Evolutionary conservation across 208 protist genomes (phyloP), one percentile per base, ranked within the genome.

Genomic region (Trypanosoma avium): DNA sequence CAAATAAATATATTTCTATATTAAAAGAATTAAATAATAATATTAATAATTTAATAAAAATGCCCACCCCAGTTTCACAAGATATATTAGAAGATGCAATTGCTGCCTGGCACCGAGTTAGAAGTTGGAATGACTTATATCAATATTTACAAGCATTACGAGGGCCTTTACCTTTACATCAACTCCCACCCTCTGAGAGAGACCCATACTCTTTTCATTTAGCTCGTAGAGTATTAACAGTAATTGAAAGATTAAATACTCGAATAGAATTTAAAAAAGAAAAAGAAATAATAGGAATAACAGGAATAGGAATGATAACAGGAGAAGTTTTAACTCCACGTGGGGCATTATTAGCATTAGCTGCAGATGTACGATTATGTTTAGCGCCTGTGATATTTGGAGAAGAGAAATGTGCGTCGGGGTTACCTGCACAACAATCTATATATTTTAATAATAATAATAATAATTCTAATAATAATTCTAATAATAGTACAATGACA

Each of bases 131-230:
- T 1, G 55, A 63, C 26, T n/a, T 57, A 17, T 63, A 62, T 46
- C 47, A 26, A 21, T 70, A 57, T 57, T 26, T 70, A 2, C 22
- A n/a, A 27, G 55, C 55, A 27, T 30, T 70, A n/a, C 53, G 46
- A n/a, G 29, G 33, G 17, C 45, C n/a, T n/a, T n/a, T 32, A 0
- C 30, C 35, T 0, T 32, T 57, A 27, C 21, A 47, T 26, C 42
- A 24, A 0, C 27, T 15, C 4, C 21, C n/a, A 13, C 64, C 21
- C 6, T 43, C 29, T 6, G 47, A 57, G 27, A 27, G 10, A 26
- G 64, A 63, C 21, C 55, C 64, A 21, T 62, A 70, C 55, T 70
- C 64, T 4, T 30, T 70, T 3, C 64, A 55, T 29, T 27, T 70
- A 10, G 64, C 64, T 3, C 53, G 64, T 24, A 54, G 64, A 12